A percentile compares a stretch with the other conserved stretches of the same genome.
phyloP scores from a whole-genome alignment of 2,329 filamentous ascomycete species.

The Pseudopyricularia cyperi region DNA sequence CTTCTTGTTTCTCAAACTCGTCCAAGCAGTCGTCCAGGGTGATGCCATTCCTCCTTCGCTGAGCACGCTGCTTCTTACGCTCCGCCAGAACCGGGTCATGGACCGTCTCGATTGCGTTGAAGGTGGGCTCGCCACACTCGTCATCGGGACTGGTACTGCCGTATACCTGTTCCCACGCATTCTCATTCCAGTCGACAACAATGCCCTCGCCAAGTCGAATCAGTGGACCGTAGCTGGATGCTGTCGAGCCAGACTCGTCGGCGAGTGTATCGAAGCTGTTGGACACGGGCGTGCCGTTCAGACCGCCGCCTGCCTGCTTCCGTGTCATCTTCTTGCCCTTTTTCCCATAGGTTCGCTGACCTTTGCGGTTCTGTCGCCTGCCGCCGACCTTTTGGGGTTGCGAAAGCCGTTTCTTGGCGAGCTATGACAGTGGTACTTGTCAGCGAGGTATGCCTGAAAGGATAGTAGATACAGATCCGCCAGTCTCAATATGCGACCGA shows the following conservation, averaged over 20 bases:
- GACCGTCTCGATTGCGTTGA: conserved; percentile 34
- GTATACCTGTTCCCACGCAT: conserved; percentile 62
- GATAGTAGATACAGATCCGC: too few relatives aligned
- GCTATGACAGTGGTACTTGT: neutral
- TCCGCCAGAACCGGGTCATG: conserved; percentile 52
- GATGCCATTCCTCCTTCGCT: conserved; percentile 62
- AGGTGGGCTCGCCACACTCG: conserved; percentile 47
- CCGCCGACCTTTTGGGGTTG: conserved; percentile 1
- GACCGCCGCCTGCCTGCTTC: conserved; percentile 25
- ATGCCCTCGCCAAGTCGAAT: conserved; percentile 75
- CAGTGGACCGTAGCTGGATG: conserved; percentile 40
- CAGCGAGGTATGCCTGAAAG: neutral
- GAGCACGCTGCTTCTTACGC: conserved; percentile 47
- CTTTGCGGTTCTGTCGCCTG: conserved; percentile 15
- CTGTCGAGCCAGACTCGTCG: conserved; percentile 17
- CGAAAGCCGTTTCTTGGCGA: conserved; percentile 5
- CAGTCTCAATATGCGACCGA: too few relatives aligned
- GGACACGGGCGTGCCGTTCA: conserved; percentile 12
- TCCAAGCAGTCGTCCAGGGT: conserved; percentile 82
- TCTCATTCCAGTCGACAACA: conserved; percentile 70
- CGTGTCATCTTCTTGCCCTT: conserved; percentile 32
- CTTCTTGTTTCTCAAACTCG: conserved; percentile 88
- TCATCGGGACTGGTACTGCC: conserved; percentile 30
- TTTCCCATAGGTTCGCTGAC: conserved; percentile 31
- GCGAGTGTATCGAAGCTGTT: conserved; percentile 10